Conservation (phyloP, 331 rosid species). For the Phaseolus coccineus region DNA sequence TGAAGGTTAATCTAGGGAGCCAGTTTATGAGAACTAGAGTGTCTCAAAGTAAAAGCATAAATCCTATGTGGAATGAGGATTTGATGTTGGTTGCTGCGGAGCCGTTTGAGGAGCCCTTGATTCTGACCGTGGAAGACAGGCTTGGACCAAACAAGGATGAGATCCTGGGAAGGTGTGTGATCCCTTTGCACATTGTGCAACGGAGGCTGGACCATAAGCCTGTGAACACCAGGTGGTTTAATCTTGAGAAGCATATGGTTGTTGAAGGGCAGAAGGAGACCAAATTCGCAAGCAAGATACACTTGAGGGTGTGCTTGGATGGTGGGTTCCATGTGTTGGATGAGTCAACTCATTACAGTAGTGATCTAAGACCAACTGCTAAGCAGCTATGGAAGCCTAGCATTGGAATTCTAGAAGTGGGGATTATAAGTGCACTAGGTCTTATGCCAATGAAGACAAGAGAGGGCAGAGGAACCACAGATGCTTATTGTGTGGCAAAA, state of each 20-base stretch:
- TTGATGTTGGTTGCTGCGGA: conserved; percentile 60
- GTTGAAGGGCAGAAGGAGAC: conserved; percentile 61
- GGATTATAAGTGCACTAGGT: conserved; percentile 66
- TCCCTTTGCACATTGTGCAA: conserved; percentile 54
- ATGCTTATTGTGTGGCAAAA: conserved; percentile 78
- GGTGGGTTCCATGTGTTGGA: conserved; percentile 84
- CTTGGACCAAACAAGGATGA: conserved; percentile 53
- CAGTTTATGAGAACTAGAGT: conserved; percentile 49
- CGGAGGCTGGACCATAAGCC: conserved; percentile 65
- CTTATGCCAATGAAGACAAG: conserved; percentile 61
- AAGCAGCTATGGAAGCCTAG: conserved; percentile 67
- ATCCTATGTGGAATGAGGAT: conserved; percentile 51
- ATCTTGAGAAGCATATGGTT: conserved; percentile 63
- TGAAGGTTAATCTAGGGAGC: conserved; percentile 55
- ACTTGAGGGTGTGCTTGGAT: conserved; percentile 74
- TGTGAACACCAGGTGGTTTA: conserved; percentile 57
- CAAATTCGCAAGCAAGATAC: conserved; percentile 73
- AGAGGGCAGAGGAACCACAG: conserved; percentile 64
- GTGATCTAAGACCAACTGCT: conserved; percentile 79
- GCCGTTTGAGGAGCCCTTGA: conserved; percentile 65
- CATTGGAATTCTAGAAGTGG: conserved; percentile 74
- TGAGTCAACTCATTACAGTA: conserved; percentile 70
- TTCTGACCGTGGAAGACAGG: conserved; percentile 63
- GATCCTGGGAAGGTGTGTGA: conserved; percentile 58
- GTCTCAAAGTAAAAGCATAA: conserved; percentile 53